These are phyloP conservation scores for Casuarina cunninghamiana DNA, from an alignment of 306 rosid genomes.

Conservation along the genomic window DNA sequence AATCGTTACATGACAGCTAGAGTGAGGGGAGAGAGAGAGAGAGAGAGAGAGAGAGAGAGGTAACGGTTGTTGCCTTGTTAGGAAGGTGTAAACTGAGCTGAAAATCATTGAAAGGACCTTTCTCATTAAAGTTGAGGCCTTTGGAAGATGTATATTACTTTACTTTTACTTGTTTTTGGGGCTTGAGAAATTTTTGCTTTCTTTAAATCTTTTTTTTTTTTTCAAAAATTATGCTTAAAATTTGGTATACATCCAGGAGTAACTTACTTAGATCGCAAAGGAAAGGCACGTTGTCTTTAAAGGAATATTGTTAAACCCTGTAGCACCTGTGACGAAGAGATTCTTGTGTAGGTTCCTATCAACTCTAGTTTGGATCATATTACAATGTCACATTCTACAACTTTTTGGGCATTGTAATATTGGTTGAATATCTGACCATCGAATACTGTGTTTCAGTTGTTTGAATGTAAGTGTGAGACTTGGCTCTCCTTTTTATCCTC, in stretches of 20 bases:
- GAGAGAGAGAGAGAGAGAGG: not conserved
- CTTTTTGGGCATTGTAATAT: not conserved
- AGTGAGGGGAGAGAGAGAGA: not conserved
- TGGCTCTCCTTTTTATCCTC: not conserved
- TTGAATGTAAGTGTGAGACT: not conserved
- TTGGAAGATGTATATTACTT: not conserved
- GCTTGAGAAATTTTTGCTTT: not conserved
- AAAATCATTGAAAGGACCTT: not conserved
- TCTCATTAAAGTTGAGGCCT: not conserved
- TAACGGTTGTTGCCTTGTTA: not conserved
- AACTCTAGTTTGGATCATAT: not conserved
- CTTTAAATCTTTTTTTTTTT: not conserved
- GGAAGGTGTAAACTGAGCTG: not conserved
- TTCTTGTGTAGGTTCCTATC: not conserved
- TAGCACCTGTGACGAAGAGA: not conserved
- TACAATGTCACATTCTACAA: not conserved
- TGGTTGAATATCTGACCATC: not conserved
- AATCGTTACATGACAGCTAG: not conserved
- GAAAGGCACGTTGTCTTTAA: not conserved
- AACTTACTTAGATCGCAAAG: not conserved
- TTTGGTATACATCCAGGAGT: not conserved
- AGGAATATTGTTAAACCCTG: not conserved
- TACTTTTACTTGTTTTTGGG: not conserved
- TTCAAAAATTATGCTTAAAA: not conserved
- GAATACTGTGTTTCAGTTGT: not conserved